phyloP scores from a whole-genome alignment of 2,329 filamentous ascomycete genomes.

The Alternaria sp. region DNA sequence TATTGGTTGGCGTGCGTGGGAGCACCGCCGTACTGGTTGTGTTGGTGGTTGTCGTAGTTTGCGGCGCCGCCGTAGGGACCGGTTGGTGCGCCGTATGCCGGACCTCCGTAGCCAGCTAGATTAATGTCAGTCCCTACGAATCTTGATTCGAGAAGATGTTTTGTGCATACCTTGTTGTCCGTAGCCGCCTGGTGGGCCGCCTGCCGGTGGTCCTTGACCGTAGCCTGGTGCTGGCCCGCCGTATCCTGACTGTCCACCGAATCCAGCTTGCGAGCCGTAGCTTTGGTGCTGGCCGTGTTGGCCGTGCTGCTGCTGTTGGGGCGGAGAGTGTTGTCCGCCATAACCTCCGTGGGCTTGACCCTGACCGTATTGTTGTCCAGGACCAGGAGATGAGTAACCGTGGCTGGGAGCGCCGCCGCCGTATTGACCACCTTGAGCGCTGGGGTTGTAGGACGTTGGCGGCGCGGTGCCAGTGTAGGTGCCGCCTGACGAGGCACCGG shows the following conservation, averaged over 20 bases:
- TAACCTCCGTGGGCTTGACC: constrained; percentile 18
- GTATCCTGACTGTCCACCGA: constrained; percentile 31
- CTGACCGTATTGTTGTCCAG: constrained; percentile 27
- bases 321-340: constrained; percentile 16
- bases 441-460: constrained; percentile 64
- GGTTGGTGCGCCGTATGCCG: constrained; percentile 28
- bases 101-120: constrained; percentile 41
- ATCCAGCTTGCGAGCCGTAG: constrained; percentile 34
- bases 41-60: constrained; percentile 42
- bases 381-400: constrained; percentile 24
- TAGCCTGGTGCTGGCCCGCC: constrained; percentile 11
- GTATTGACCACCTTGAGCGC: constrained; percentile 30
- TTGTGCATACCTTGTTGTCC: constrained; percentile 29
- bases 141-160: too few species aligned
- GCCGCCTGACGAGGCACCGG: constrained; percentile 55
- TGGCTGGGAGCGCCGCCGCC: constrained; percentile 29
- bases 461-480: constrained; percentile 69
- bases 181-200: constrained; percentile 26
- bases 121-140: too few species aligned
- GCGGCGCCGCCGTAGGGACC: constrained; percentile 34
- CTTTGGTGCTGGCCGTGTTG: constrained; percentile 3
- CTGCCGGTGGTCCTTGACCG: constrained; percentile 10
- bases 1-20: constrained; percentile 21
- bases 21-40: constrained; percentile 31
- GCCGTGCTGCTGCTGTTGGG: constrained; percentile 9